Base-by-base conservation (phyloP, 1,139 yeast genomes). In the Blastobotrys illinoisensis region DNA sequence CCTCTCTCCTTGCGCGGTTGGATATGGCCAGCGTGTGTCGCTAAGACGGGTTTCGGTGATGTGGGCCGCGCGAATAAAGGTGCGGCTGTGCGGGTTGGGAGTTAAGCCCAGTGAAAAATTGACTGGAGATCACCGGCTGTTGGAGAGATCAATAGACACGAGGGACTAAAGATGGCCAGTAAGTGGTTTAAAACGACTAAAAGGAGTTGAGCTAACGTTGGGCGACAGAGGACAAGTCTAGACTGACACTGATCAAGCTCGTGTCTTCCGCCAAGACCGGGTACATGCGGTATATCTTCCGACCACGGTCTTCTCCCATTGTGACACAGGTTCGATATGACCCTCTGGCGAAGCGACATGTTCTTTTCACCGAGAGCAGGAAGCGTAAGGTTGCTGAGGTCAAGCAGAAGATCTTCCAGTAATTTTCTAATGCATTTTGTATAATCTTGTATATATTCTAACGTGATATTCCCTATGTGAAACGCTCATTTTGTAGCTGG, bases 231-330 rank as follows among this genome's bases (percentile, higher is more conserved):
- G 64, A 61, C 26, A 62, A 61, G 49, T 57, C 62, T 3, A 53
- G 64, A 53, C 56, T 57, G 54, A 79, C 86, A 7, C 78, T 85
- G 50, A 80, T 85, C 53, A 83, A 83, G 64, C 76, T 89, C 60
- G 74, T 88, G 1, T 88, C 96, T 0, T 79, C 93, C 0, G 97
- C 97, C 26, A 81, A 85, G 63, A 90, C 97, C 1, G 97, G 97
- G 2, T 87, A 79, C 70, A 82, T 83, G 69, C 82, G 95, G 68
- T 86, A 91, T 72, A 82, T 90, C 60, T 78, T 83, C 55, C 81
- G 91, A 54, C 95, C 93, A 53, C 84, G 97, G 75, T 83, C 87
- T 51, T 82, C 95, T 5, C 88, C 88, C 49, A 76, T 81, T 56
- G 84, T 91, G 61, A 83, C 83, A 53, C 93, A 89, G 69, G 86